Evolutionary conservation across 257 asterid genomes (phyloP).

Genomic region (Asclepias syriaca): DNA sequence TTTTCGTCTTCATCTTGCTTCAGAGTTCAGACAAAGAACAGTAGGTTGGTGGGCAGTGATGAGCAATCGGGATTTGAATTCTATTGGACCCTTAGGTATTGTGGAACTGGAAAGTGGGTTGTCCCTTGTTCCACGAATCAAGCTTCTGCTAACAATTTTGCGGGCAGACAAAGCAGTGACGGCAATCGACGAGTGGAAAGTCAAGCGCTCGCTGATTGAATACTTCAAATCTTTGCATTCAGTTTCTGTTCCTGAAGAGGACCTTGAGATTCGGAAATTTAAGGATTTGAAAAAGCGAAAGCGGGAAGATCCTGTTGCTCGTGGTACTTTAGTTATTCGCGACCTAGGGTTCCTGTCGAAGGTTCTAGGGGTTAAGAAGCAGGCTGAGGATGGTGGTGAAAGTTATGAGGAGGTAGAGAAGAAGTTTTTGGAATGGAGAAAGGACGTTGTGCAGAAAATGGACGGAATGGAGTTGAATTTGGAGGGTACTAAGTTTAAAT

Average conservation of each 20-base stretch:
- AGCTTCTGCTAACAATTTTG: conserved; percentile 54
- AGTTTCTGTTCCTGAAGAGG: conserved; percentile 49
- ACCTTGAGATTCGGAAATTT: conserved; percentile 48
- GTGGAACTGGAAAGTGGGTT: conserved; percentile 66
- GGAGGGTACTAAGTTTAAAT: conserved; percentile 68
- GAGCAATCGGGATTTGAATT: conserved; percentile 25
- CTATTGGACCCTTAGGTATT: conserved; percentile 44
- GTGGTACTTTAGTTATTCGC: conserved; percentile 55
- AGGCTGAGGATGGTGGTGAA: conserved; percentile 12
- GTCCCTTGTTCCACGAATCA: conserved; percentile 62
- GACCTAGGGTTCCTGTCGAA: conserved; percentile 65
- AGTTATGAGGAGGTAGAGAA: conserved; percentile 45
- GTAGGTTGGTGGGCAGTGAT: conserved; percentile 4
- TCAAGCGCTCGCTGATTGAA: conserved; percentile 68
- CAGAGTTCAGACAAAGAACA: neutral
- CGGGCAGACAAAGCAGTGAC: conserved; percentile 82
- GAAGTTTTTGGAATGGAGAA: conserved; percentile 68
- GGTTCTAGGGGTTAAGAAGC: conserved; percentile 17
- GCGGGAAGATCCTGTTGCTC: conserved; percentile 92
- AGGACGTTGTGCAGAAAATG: conserved; percentile 55
- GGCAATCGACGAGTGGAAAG: conserved; percentile 88
- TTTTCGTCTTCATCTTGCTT: neutral
- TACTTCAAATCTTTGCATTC: conserved; percentile 58
- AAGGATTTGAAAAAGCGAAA: conserved; percentile 78
- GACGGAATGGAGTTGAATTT: conserved; percentile 84